Evolutionary conservation across 148 eudicot genomes (phyloP), one percentile per base, ranked within the genome.

Genomic region (Diospyros kaki): DNA sequence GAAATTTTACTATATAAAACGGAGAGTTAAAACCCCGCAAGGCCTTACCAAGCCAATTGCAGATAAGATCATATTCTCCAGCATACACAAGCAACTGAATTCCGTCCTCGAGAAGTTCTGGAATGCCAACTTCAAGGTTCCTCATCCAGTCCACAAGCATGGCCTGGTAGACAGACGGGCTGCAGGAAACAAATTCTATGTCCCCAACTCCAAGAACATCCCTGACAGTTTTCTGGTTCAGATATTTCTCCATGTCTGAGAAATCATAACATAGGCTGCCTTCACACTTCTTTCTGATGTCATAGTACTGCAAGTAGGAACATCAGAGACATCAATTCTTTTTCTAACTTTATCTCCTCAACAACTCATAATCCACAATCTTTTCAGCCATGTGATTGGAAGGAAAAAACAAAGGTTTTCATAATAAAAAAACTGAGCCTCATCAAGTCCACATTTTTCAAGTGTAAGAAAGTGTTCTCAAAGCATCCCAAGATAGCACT

Each of bases 121-220:
- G 98, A 71, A 94, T 94, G 59, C 98, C 98, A 12, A 82, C 90
- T 82, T 94, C 98, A 44, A 91, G 94, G 78, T 93, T 88, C 79
- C 94, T 88, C 98, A 93, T 93, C 98, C 97, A 91, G 72, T 93
- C 98, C 73, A 84, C 78, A 61, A 91, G 89, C 94, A 93, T 80
- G 41, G 98, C 97, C 79, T 83, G 86, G 75, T 93, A 91, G 50
- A 93, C 98, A 54, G 91, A 81, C n/a, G 91, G 63, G 82, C 98
- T 93, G 68, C 98, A 93, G 6, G 98, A 90, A 50, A 89, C 91
- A 64, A 91, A 94, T 12, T 94, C 87, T 79, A 91, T 87, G 79
- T 90, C 89, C 75, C 85, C 90, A 41, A 94, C 98, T 69, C 93
- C 94, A 66, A 94, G 89, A 66, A 97, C 82, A 5, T 75, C 66